A percentile compares a stretch with the other conserved stretches of the same genome.
Evolutionary conservation across 192 early-diverging fungal genomes (phyloP).

Genomic region (Gaertneriomyces sp.): DNA sequence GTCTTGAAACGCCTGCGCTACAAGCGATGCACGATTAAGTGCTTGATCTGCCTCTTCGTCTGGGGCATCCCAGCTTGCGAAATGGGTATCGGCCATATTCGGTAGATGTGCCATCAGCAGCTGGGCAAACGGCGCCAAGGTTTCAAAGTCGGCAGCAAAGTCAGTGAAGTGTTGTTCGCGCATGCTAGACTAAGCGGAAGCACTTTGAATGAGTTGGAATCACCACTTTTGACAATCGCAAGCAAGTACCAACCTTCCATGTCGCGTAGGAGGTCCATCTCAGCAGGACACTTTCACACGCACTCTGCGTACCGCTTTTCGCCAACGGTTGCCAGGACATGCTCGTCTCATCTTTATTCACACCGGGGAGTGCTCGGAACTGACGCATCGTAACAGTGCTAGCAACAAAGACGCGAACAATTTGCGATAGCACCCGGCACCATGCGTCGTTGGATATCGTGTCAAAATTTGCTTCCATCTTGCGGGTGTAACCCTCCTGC

Average conservation of each 20-base stretch:
- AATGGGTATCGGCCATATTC: conserved; percentile 19
- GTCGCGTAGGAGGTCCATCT: conserved; percentile 41
- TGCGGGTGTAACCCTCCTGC: conserved; percentile 23
- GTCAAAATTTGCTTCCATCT: conserved; percentile 29
- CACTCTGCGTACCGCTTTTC: conserved; percentile 26
- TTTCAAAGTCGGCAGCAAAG: conserved; percentile 40
- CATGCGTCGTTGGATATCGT: conserved; percentile 50
- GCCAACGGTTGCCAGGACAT: conserved; percentile 32
- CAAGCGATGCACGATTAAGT: conserved; percentile 21
- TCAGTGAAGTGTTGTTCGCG: conserved; percentile 21
- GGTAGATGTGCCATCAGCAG: conserved; percentile 40
- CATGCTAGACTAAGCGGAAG: conserved; percentile 33
- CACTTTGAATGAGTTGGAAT: not conserved
- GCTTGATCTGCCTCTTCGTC: conserved; percentile 16
- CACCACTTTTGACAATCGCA: not conserved
- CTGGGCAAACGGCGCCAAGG: conserved; percentile 27
- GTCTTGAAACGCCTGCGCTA: conserved; percentile 34
- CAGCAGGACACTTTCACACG: conserved; percentile 40
- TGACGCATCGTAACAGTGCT: conserved; percentile 26
- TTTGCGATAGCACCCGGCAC: conserved; percentile 44
- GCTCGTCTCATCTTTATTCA: conserved; percentile 32
- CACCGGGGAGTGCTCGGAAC: conserved; percentile 35
- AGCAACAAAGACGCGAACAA: conserved; percentile 38
- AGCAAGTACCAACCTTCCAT: conserved; percentile 39
- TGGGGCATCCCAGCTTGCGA: conserved; percentile 21